Evolutionary conservation across 2,329 filamentous ascomycete genomes (phyloP).

Genomic region (Paramyrothecium sp.): DNA sequence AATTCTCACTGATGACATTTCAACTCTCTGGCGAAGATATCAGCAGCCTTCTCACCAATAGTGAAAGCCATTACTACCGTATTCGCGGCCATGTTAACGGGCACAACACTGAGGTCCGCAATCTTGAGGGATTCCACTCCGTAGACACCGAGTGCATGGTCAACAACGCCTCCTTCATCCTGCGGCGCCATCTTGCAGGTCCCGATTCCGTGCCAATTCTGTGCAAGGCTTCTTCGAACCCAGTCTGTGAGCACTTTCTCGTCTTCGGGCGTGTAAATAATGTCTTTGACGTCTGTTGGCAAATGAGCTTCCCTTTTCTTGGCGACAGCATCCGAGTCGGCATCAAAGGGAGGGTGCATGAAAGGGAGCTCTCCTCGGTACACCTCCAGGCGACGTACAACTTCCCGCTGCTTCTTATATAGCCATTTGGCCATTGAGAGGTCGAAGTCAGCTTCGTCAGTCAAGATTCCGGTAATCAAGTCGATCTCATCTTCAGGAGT

Average conservation of each 20-base stretch:
- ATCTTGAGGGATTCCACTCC: slow-evolving; percentile 50
- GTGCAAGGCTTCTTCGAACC: not conserved
- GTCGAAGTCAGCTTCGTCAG: not conserved
- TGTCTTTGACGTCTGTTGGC: not conserved
- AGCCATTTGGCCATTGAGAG: not conserved
- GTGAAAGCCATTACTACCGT: slow-evolving; percentile 51
- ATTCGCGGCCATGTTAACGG: slow-evolving; percentile 42
- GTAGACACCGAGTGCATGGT: slow-evolving; percentile 46
- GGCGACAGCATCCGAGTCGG: not conserved
- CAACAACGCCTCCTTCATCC: slow-evolving; percentile 46
- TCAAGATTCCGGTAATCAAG: not conserved
- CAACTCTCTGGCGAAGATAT: slow-evolving; percentile 9
- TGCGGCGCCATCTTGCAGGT: slow-evolving; percentile 49
- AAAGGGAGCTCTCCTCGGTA: not conserved
- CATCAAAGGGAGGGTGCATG: not conserved
- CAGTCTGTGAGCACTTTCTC: not conserved
- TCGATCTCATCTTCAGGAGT: not conserved
- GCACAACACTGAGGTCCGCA: slow-evolving; percentile 48
- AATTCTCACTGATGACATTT: not conserved
- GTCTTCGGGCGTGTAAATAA: slow-evolving; percentile 11
- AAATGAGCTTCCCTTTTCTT: not conserved
- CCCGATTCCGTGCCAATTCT: slow-evolving; percentile 55
- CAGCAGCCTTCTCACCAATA: slow-evolving; percentile 46
- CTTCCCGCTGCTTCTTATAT: slow-evolving; percentile 1
- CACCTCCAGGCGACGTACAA: not conserved